phyloP scores from a whole-genome alignment of 805 yeast genomes.

The Hanseniaspora guilliermondii region DNA sequence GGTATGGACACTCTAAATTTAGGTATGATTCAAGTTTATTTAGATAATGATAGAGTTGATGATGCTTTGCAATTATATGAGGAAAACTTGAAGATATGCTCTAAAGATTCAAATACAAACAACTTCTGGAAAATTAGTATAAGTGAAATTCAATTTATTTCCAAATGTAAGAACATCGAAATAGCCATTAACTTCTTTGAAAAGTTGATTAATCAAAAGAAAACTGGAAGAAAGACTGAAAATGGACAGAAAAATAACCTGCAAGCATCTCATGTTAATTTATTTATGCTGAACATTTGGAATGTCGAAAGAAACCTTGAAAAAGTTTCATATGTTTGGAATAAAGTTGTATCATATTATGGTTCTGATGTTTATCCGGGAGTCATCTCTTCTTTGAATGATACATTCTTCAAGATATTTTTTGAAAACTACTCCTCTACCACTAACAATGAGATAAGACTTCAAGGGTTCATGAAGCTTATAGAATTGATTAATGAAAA shows the following conservation, averaged over 20 bases:
- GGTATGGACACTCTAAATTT: conserved; percentile 32
- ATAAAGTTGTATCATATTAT: conserved; percentile 45
- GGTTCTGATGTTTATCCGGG: conserved; percentile 50
- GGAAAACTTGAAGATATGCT: conserved; percentile 33
- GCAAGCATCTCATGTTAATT: conserved; percentile 62
- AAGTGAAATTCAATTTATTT: conserved; percentile 67
- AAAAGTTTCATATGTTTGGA: conserved; percentile 51
- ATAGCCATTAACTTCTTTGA: conserved; percentile 65
- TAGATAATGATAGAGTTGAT: conserved; percentile 50
- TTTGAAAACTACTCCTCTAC: conserved; percentile 38
- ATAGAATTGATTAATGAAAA: conserved; percentile 26
- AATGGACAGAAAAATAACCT: conserved; percentile 43
- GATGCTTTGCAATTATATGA: conserved; percentile 56
- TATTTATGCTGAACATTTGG: conserved; percentile 51
- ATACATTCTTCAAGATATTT: conserved; percentile 54
- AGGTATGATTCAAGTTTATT: conserved; percentile 64
- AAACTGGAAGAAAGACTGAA: background rate
- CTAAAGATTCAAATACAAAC: conserved; percentile 34
- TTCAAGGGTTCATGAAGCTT: conserved; percentile 45
- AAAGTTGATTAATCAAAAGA: conserved; percentile 50
- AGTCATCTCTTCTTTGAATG: conserved; percentile 59
- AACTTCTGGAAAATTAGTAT: conserved; percentile 48
- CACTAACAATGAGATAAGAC: conserved; percentile 28
- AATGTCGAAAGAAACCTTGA: conserved; percentile 45
- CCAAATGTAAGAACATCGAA: conserved; percentile 57